Base-by-base conservation (phyloP, 345 rosid genomes). In the Aquilaria yunnanensis region DNA sequence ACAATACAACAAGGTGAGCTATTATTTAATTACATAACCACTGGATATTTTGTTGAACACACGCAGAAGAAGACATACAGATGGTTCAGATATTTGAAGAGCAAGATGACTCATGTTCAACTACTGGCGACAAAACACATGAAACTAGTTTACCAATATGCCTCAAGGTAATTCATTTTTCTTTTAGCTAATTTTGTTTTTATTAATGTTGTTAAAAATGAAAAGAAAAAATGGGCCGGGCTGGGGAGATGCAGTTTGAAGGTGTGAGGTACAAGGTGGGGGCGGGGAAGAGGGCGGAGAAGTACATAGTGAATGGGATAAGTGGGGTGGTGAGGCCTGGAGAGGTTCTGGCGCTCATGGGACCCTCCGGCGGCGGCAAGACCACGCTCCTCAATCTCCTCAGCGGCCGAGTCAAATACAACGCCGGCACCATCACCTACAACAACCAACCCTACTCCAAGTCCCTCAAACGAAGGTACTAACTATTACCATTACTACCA, bases 341-440 rank as follows among this genome's bases (percentile, higher is more conserved):
- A 41, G 81, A 77, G 50, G 57, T 70, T 60, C 73, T 77, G 14
- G 81, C 73, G 11, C 54, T 76, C 9, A 66, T 77, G 70, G 75
- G 73, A 57, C 78, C 78, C 16, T 77, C 77, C 6, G 77, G 81
- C n/a, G 43, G 81, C 30, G 77, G 81, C 2, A 73, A 77, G 64
- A 70, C 75, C 51, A 70, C 68, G 5, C 70, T 73, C 10, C 70
- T 77, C 9, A 77, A 67, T 67, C 52, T 73, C 33, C 70, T 77
- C 2, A 64, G 80, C n/a, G 77, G 80, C 34, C 59, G 67, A 55
- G 29, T 52, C 51, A 70, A 67, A 33, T 54, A 57, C 23, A 32
- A 51, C 0, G 48, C 50, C 3, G 72, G 77, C 5, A 49, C 52
- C 62, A 67, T 73, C 37, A 67, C 75, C 29, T 77, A 70, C 56